Conservation (phyloP, 2,329 filamentous ascomycete species). For the Sphaerulina musiva region DNA sequence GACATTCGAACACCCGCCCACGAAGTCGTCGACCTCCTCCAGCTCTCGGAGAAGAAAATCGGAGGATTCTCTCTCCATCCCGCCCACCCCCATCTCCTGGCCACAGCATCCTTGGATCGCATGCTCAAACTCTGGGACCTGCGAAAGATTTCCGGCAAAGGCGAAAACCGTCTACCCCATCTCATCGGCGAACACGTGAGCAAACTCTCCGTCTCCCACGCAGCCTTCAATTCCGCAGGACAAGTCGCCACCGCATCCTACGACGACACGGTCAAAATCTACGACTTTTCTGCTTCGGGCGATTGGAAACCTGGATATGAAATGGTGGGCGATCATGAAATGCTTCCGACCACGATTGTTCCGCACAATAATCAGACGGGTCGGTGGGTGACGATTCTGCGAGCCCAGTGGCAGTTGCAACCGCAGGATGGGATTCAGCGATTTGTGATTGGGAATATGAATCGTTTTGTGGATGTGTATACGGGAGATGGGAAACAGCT, state of each 20-base stretch:
- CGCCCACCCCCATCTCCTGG: slow-evolving; percentile 69
- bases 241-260: slow-evolving; percentile 89
- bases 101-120: slow-evolving; percentile 83
- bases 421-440: slow-evolving; percentile 76
- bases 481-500: slow-evolving; percentile 76
- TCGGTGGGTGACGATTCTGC: slow-evolving; percentile 78
- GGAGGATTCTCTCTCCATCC: slow-evolving; percentile 87
- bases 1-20: slow-evolving; percentile 60
- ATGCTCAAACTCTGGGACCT: slow-evolving; percentile 91
- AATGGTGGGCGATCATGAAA: slow-evolving; percentile 53
- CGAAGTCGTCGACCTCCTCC: slow-evolving; percentile 59
- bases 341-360: slow-evolving; percentile 64
- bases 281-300: slow-evolving; percentile 56
- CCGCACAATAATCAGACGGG: slow-evolving; percentile 94
- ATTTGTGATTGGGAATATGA: slow-evolving; percentile 91
- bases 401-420: slow-evolving; percentile 83
- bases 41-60: slow-evolving; percentile 85
- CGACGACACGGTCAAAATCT: slow-evolving; percentile 90
- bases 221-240: slow-evolving; percentile 77
- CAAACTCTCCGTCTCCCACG: slow-evolving; percentile 81
- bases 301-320: slow-evolving; percentile 43
- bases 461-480: slow-evolving; percentile 82
- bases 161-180: slow-evolving; percentile 54
- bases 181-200: slow-evolving; percentile 77
- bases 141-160: slow-evolving; percentile 63